Evolutionary conservation across 2,329 filamentous ascomycete species (phyloP), one percentile per base, ranked within the genome.

Genomic region (Talaromyces sp.): DNA sequence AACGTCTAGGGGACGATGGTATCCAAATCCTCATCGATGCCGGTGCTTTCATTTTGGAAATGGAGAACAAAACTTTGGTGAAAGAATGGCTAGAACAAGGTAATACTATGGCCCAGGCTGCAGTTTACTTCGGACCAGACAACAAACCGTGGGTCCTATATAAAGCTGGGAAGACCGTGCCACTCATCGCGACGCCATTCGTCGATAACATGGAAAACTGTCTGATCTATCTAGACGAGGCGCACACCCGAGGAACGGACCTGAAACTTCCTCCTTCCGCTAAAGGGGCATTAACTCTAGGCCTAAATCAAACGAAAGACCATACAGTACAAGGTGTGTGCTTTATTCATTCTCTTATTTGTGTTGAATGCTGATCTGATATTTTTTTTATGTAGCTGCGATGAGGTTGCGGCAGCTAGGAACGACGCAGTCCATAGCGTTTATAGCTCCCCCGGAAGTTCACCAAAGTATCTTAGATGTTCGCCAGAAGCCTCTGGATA

Each of bases 391-490:
- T 54, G 33, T 63, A 85, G 87, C 87, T 59, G 86, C 87, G 0
- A 89, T 90, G 87, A 76, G 87, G 62, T 71, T 90, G 0, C 79
- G 88, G 1, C 83, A 88, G 53, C 75, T 90, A 0, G 81, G 75
- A 0, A 78, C 77, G 1, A 83, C 83, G 0, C 86, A 89, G 61
- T 83, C 82, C 0, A 69, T 89, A 0, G 72, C 74, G 0, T 83
- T 82, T 56, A 79, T 86, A 23, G 80, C 82, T 0, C 85, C 86
- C 0, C 83, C 82, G 0, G 86, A 89, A 67, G 86, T 89, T 0
- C 79, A 88, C 36, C 82, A 85, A 31, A 87, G 82, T 63, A 87
- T 90, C 34, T 66, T 82, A 0, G 82, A 87, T 60, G 57, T 81
- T 0, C 69, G 75, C 14, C 61, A 68, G 0, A 78, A 80, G 54